Base-by-base conservation (phyloP, 257 asterid species). In the Solanum appendiculatum region DNA sequence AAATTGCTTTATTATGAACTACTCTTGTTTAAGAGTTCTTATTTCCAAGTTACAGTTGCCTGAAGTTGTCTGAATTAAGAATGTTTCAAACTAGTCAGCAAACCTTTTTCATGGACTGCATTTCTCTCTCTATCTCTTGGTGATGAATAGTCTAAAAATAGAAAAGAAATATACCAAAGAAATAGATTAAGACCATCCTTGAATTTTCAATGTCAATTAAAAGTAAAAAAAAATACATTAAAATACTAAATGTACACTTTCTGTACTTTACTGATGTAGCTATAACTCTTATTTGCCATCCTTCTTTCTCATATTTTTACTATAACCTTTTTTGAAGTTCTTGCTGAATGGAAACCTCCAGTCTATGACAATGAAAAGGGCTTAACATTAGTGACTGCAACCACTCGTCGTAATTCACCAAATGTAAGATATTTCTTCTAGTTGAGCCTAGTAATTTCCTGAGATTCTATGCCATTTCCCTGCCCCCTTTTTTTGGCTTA, bases 341-440 rank as follows among this genome's bases (percentile, higher is more conserved):
- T 96, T 87, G 95, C 99, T 87, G 99, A 96, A 92, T 94, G 99
- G 99, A 96, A 96, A 91, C 98, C 96, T 7, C 99, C 98, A 37
- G 97, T 97, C 15, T 95, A 97, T 88, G 97, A 94, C 89, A 94
- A 97, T 87, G 90, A 90, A 64, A 92, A 68, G 40, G 99, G 99
- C 56, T 88, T 97, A 91, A 90, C 75, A 82, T 88, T 97, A 92
- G 96, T 94, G 93, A 94, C 99, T 27, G 99, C 99, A 73, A 92
- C 96, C 72, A 97, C 99, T 86, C 98, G 98, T 64, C 98, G 98
- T 68, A 97, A 97, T 90, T 95, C 99, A 86, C 99, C 98, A 39
- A 95, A 94, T 92, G 99, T 97, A 91, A 91, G 95, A 27, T 64
- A 29, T 60, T 88, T n/a, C 83, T 31, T 87, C 39, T 44, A 25